phyloP scores from a whole-genome alignment of 2,329 filamentous ascomycete genomes.

The Akanthomyces uredinophilus region DNA sequence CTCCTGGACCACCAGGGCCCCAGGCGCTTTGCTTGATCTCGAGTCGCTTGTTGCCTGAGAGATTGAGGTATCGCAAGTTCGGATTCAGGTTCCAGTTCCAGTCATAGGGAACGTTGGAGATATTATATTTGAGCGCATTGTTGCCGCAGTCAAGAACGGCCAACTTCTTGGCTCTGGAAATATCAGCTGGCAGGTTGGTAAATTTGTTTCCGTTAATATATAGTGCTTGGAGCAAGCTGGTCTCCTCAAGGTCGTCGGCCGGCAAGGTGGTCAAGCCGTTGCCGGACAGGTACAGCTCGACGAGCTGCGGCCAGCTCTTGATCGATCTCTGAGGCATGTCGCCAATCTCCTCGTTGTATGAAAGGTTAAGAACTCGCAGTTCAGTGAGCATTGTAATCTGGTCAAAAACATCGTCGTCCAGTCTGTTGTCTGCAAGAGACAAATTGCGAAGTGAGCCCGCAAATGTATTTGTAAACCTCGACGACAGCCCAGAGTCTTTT shows the following conservation, averaged over 20 bases:
- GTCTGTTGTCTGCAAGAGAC: slow-evolving; percentile 86
- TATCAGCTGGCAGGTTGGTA: slow-evolving; percentile 89
- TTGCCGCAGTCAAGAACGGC: slow-evolving; percentile 90
- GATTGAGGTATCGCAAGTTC: slow-evolving; percentile 88
- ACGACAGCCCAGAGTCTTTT: slow-evolving; percentile 86
- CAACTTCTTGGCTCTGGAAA: slow-evolving; percentile 88
- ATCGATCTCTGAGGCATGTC: slow-evolving; percentile 88
- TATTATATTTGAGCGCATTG: slow-evolving; percentile 96
- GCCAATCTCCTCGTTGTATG: slow-evolving; percentile 82
- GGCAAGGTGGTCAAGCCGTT: slow-evolving; percentile 90
- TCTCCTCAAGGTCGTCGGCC: slow-evolving; percentile 89
- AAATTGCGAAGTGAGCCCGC: slow-evolving; percentile 78
- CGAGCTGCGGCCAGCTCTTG: slow-evolving; percentile 81
- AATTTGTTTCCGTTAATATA: slow-evolving; percentile 98
- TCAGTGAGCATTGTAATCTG: slow-evolving; percentile 79
- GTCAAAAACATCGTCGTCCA: slow-evolving; percentile 93
- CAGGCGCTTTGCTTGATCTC: slow-evolving; percentile 69
- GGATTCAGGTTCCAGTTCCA: slow-evolving; percentile 99
- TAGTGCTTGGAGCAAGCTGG: slow-evolving; percentile 78
- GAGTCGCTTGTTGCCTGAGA: slow-evolving; percentile 92
- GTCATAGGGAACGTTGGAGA: slow-evolving; percentile 97
- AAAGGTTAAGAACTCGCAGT: slow-evolving; percentile 82
- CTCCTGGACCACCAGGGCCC: slow-evolving; percentile 44
- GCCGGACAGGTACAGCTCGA: slow-evolving; percentile 89
- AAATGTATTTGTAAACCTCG: slow-evolving; percentile 79